Conservation (phyloP, 352 stramenopile species). For the Phytopythium chamaehyphon region DNA sequence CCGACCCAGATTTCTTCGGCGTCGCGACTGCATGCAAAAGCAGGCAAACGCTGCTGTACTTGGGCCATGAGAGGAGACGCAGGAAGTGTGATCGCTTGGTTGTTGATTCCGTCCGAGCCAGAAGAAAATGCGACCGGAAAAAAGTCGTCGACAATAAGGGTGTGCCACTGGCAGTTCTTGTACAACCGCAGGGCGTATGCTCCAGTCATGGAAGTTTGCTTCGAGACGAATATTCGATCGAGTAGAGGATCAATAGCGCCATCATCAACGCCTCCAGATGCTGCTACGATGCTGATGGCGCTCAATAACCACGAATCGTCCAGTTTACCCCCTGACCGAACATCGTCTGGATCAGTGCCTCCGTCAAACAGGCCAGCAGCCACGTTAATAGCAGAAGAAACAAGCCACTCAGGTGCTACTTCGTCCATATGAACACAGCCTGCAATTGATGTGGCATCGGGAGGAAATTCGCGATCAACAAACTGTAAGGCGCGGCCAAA, state of each 20-base stretch:
- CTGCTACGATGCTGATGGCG: constrained; percentile 88
- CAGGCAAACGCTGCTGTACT: constrained; percentile 40
- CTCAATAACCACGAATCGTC: constrained; percentile 90
- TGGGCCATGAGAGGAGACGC: neutral
- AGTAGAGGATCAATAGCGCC: constrained; percentile 88
- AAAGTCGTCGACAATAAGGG: constrained; percentile 89
- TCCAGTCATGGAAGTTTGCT: constrained; percentile 88
- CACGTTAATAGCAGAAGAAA: constrained; percentile 85
- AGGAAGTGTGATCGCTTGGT: no score
- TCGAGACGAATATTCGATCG: constrained; percentile 87
- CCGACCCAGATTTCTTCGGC: constrained; percentile 92
- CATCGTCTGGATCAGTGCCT: constrained; percentile 90
- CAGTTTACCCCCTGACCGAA: constrained; percentile 65
- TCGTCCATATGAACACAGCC: constrained; percentile 51
- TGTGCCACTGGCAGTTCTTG: constrained; percentile 92
- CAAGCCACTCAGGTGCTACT: constrained; percentile 67
- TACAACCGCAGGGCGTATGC: constrained; percentile 90
- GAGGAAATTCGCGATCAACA: constrained; percentile 88
- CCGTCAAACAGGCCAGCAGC: constrained; percentile 88
- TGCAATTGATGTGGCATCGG: constrained; percentile 64
- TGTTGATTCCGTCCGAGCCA: neutral
- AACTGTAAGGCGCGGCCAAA: constrained; percentile 83
- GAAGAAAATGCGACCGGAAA: constrained; percentile 73
- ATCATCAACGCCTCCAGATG: constrained; percentile 84
- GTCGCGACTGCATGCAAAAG: constrained; percentile 83